Conservation (phyloP, 805 yeast genomes). For the Helenozyma rhizophorensis region DNA sequence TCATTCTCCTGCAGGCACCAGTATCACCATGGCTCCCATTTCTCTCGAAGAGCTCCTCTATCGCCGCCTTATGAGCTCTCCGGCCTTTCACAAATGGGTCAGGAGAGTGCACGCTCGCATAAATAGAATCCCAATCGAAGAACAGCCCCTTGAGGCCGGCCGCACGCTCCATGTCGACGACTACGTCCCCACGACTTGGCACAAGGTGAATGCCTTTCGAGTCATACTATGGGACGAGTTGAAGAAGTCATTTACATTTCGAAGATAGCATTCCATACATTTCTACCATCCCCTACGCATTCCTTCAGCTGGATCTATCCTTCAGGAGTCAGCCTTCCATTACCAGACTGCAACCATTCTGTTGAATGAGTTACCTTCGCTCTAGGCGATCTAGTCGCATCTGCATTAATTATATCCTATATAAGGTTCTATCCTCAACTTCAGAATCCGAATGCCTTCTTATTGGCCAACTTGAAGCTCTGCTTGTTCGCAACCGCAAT, state of each 20-base stretch:
- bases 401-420: too few relatives aligned
- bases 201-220: constrained; percentile 58
- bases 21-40: constrained; percentile 5
- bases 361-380: too few relatives aligned
- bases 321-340: too few relatives aligned
- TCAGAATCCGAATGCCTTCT: neutral
- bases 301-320: too few relatives aligned
- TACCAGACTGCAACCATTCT: too few relatives aligned
- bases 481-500: constrained; percentile 64
- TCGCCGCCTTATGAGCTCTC: constrained; percentile 48
- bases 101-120: constrained; percentile 57
- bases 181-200: constrained; percentile 48
- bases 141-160: constrained; percentile 18
- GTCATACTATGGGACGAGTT: constrained; percentile 58
- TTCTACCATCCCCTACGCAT: too few relatives aligned
- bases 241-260: constrained; percentile 48
- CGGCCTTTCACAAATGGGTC: constrained; percentile 60
- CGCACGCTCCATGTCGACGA: constrained; percentile 18
- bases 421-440: too few relatives aligned
- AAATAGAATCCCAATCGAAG: constrained; percentile 52
- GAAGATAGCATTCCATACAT: too few relatives aligned
- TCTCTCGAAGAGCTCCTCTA: constrained; percentile 22
- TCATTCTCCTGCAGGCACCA: too few relatives aligned
- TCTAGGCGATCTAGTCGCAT: too few relatives aligned
- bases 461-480: constrained; percentile 46